Evolutionary conservation across 1,284 basidiomycete genomes (phyloP).

Genomic region (Leucoagaricus sp.): DNA sequence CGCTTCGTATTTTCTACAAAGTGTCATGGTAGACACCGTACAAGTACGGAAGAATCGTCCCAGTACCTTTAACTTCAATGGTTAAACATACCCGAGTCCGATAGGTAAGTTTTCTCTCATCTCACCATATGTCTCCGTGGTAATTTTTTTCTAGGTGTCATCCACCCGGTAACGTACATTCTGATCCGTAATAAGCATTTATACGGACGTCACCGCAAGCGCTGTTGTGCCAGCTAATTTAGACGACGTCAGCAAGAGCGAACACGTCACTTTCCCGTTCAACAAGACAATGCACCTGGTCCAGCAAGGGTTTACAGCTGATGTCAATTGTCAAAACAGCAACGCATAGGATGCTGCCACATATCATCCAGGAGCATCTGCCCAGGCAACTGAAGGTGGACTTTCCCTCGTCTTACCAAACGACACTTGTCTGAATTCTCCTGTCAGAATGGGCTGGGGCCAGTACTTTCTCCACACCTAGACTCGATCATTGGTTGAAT

Average conservation of each 20-base stretch:
- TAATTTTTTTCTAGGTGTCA: slow-evolving; percentile 7
- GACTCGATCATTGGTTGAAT: no score
- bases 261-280: slow-evolving; percentile 1
- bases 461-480: no score
- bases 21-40: neutral
- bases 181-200: neutral
- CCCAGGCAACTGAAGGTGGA: neutral
- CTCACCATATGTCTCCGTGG: no score
- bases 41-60: neutral
- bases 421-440: neutral
- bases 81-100: neutral
- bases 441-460: neutral
- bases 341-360: neutral
- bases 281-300: slow-evolving; percentile 7
- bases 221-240: neutral
- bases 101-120: neutral
- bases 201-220: neutral
- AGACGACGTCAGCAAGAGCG: neutral
- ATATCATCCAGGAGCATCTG: neutral
- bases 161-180: neutral
- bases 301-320: slow-evolving; percentile 8
- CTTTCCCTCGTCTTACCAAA: neutral
- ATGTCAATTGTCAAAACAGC: neutral
- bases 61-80: slow-evolving; percentile 8
- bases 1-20: slow-evolving; percentile 3